phyloP scores from a whole-genome alignment of 2,329 filamentous ascomycete species.

The Pseudopithomyces chartarum region DNA sequence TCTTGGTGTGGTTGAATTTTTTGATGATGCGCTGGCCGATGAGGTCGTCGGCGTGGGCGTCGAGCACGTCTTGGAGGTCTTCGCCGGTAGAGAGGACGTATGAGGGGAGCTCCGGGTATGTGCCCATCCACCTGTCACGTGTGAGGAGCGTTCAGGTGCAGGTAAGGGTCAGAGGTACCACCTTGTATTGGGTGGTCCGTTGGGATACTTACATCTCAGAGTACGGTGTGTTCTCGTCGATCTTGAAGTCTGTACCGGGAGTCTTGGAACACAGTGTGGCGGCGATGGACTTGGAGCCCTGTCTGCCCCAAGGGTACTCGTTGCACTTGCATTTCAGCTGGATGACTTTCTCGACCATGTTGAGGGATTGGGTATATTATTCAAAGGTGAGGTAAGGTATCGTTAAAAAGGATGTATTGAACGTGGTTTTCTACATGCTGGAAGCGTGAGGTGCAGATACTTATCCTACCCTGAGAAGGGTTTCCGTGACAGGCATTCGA shows the following conservation, averaged over 20 bases:
- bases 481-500: slow-evolving; percentile 31
- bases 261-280: slow-evolving; percentile 69
- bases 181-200: not conserved
- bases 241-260: slow-evolving; percentile 64
- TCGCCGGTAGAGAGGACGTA: slow-evolving; percentile 67
- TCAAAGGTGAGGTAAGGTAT: not conserved
- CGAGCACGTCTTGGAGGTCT: slow-evolving; percentile 67
- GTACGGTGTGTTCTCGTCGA: slow-evolving; percentile 68
- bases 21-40: slow-evolving; percentile 66
- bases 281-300: slow-evolving; percentile 68
- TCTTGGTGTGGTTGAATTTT: slow-evolving; percentile 64
- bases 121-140: slow-evolving; percentile 67
- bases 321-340: slow-evolving; percentile 62
- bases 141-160: slow-evolving; percentile 16
- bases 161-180: too few species aligned
- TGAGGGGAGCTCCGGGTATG: slow-evolving; percentile 73
- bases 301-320: slow-evolving; percentile 73
- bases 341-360: slow-evolving; percentile 58
- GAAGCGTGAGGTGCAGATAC: slow-evolving; percentile 7
- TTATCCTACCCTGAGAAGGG: slow-evolving; percentile 6
- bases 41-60: slow-evolving; percentile 64
- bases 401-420: not conserved
- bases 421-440: not conserved
- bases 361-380: slow-evolving; percentile 7
- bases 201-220: slow-evolving; percentile 57